Evolutionary conservation across 2,329 filamentous ascomycete species (phyloP).

Genomic region (Penicillium verrucosum): DNA sequence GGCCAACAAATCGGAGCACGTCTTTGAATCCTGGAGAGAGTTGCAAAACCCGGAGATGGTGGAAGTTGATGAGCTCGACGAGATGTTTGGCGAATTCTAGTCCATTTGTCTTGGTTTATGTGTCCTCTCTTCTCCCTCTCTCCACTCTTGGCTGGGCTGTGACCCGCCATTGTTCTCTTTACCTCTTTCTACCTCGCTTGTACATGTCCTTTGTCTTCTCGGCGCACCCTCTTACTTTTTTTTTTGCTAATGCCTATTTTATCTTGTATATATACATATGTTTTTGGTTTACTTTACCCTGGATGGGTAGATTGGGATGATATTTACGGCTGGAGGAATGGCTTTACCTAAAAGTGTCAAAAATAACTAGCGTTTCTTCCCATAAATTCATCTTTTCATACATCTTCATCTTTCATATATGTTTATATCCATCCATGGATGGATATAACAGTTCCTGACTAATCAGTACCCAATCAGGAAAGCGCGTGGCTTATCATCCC

Average conservation of each 20-base stretch:
- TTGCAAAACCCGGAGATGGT: constrained; percentile 77
- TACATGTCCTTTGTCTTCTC: constrained; percentile 19
- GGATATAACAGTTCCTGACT: background rate
- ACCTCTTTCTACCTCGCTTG: constrained; percentile 11
- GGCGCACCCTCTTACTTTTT: constrained; percentile 8
- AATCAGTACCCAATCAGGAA: background rate
- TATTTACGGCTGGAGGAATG: constrained; percentile 10
- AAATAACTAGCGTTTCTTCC: constrained; percentile 10
- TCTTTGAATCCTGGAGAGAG: constrained; percentile 56
- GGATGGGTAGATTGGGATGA: constrained; percentile 21
- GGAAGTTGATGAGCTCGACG: constrained; percentile 88
- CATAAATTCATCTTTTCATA: constrained; percentile 2
- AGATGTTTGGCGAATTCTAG: constrained; percentile 74
- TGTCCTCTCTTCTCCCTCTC: constrained; percentile 10
- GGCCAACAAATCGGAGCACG: constrained; percentile 37
- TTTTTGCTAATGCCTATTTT: constrained; percentile 17
- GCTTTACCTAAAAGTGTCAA: constrained; percentile 12
- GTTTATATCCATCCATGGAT: too few relatives aligned
- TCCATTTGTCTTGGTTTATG: background rate
- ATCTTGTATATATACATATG: constrained; percentile 27
- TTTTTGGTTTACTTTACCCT: constrained; percentile 18
- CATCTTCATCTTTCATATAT: background rate
- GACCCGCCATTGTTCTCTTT: constrained; percentile 14
- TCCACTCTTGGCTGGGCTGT: constrained; percentile 19
- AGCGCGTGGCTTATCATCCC: background rate